These are phyloP conservation scores for Trametes punicea DNA, from an alignment of 768 basidiomycete species.

Conservation along the genomic window DNA sequence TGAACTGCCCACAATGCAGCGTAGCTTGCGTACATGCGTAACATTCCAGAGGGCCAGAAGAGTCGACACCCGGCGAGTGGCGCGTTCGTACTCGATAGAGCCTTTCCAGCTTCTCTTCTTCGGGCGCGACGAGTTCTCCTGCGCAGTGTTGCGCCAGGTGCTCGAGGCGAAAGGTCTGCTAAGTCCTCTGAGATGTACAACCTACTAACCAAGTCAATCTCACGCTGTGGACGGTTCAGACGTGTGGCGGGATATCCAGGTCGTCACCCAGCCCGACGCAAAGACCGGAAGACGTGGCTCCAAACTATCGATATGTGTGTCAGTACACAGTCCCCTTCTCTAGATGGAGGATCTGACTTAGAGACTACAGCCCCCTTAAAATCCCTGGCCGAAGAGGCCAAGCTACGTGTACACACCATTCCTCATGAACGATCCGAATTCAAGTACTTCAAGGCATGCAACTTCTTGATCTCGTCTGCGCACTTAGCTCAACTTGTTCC, in stretches of 20 bases:
- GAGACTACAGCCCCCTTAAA: conserved; percentile 64
- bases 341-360: neutral
- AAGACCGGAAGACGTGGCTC: conserved; percentile 60
- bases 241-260: conserved; percentile 64
- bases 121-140: conserved; percentile 88
- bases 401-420: conserved; percentile 56
- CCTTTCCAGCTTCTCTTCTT: conserved; percentile 77
- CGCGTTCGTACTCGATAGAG: neutral
- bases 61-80: no score
- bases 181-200: no score
- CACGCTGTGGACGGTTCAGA: conserved; percentile 43
- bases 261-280: conserved; percentile 73
- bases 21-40: no score
- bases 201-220: no score
- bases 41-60: no score
- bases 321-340: neutral
- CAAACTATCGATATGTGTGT: conserved; percentile 53
- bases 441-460: conserved; percentile 55
- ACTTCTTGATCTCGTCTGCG: neutral
- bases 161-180: conserved; percentile 55
- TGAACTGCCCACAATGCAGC: no score
- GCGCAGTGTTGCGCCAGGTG: conserved; percentile 62
- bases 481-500: neutral
- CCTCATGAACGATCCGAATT: conserved; percentile 60
- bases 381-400: conserved; percentile 47